Evolutionary conservation across 2,329 filamentous ascomycete species (phyloP).

Genomic region (Nakataea oryzae): DNA sequence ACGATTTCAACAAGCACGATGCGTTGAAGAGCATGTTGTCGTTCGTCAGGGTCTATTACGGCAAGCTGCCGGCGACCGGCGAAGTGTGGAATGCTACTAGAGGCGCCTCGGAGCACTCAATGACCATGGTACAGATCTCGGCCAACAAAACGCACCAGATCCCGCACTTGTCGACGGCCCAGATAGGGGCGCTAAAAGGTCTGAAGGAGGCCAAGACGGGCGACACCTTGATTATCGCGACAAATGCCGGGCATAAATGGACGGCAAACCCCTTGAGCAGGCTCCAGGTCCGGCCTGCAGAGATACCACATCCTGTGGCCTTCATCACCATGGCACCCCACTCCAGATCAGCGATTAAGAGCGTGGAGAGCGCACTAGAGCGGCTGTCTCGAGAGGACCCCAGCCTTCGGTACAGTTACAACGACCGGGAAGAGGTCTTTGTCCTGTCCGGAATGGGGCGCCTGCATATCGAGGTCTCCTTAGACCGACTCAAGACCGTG

Average conservation of each 20-base stretch:
- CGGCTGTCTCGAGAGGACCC: constrained; percentile 85
- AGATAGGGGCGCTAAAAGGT: constrained; percentile 88
- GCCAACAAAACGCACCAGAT: constrained; percentile 82
- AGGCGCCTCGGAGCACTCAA: constrained; percentile 64
- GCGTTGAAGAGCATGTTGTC: constrained; percentile 65
- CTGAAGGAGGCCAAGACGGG: constrained; percentile 88
- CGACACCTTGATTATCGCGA: constrained; percentile 76
- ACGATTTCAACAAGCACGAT: constrained; percentile 53
- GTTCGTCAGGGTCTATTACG: constrained; percentile 87
- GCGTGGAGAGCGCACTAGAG: constrained; percentile 64
- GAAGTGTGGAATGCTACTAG: constrained; percentile 58
- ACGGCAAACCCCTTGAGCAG: constrained; percentile 60
- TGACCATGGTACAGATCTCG: constrained; percentile 79
- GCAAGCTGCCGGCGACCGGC: constrained; percentile 62
- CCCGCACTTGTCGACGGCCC: constrained; percentile 66
- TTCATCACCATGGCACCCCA: constrained; percentile 83
- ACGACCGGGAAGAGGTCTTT: constrained; percentile 87
- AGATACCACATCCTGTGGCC: constrained; percentile 87
- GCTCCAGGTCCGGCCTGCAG: constrained; percentile 76
- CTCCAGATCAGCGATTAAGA: constrained; percentile 57
- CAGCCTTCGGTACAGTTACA: constrained; percentile 72
- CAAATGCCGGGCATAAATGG: constrained; percentile 41
- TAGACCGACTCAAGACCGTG: constrained; percentile 78
- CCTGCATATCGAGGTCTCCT: constrained; percentile 85
- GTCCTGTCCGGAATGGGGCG: constrained; percentile 94